A percentile compares a stretch with the other conserved stretches of the same genome.
phyloP scores from a whole-genome alignment of 768 basidiomycete species.

The Mycena vulgaris region DNA sequence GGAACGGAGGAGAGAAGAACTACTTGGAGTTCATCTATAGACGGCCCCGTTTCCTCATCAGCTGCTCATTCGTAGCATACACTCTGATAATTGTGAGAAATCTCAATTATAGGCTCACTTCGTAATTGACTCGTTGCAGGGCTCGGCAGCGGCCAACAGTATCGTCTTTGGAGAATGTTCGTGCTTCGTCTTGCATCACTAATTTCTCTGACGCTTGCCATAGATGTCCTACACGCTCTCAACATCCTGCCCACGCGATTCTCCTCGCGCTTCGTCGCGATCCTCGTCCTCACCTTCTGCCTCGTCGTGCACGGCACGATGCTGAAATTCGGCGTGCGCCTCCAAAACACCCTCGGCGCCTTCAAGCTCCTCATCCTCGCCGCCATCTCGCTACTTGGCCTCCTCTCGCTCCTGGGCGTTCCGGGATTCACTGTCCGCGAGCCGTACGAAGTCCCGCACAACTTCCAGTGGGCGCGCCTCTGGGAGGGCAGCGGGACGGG shows the following conservation, averaged over 20 bases:
- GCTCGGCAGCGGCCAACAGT: conserved; percentile 70
- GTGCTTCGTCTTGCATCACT: conserved; percentile 21
- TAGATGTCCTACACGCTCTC: conserved; percentile 74
- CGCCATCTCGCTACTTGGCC: conserved; percentile 67
- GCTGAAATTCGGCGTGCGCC: conserved; percentile 68
- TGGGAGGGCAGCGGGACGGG: conserved; percentile 75
- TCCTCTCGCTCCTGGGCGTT: conserved; percentile 64
- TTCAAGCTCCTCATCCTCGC: conserved; percentile 74
- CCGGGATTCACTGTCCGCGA: conserved; percentile 65
- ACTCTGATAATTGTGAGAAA: conserved; percentile 69
- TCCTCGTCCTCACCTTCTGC: conserved; percentile 70
- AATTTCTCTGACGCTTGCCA: not conserved
- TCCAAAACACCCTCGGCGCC: conserved; percentile 75
- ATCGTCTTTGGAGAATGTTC: conserved; percentile 84
- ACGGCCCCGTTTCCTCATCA: conserved; percentile 71
- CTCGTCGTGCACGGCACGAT: conserved; percentile 70
- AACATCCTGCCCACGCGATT: conserved; percentile 59
- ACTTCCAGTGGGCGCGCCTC: conserved; percentile 71
- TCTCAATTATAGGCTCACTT: not conserved
- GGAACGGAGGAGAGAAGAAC: conserved; percentile 83
- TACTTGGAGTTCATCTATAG: conserved; percentile 82
- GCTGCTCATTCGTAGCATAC: conserved; percentile 73
- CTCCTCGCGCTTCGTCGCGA: conserved; percentile 67
- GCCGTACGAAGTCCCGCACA: conserved; percentile 68
- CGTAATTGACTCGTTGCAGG: conserved; percentile 53